A percentile compares a stretch with the other conserved stretches of the same genome.
phyloP scores from a whole-genome alignment of 805 yeast species.

The Cyberlindnera saturnus region DNA sequence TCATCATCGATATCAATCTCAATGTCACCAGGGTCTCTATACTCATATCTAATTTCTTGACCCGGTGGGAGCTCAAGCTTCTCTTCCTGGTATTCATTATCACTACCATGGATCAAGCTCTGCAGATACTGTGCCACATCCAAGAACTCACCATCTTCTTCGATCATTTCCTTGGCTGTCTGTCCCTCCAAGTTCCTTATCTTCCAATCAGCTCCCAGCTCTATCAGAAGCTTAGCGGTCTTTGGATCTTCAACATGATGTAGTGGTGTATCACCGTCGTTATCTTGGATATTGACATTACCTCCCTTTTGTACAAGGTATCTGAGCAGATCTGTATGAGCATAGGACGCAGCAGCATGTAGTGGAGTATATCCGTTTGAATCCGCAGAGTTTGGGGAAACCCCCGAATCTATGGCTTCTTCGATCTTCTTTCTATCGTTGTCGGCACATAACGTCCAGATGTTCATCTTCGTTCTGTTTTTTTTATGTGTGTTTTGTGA shows the following conservation, averaged over 20 bases:
- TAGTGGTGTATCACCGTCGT: conserved; percentile 92
- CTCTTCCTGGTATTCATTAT: conserved; percentile 18
- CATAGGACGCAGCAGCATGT: conserved; percentile 96
- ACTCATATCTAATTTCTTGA: conserved; percentile 49
- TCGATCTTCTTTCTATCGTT: conserved; percentile 58
- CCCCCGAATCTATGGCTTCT: conserved; percentile 43
- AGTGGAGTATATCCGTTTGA: conserved; percentile 94
- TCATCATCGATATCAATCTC: conserved; percentile 44
- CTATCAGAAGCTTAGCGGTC: conserved; percentile 61
- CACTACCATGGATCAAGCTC: conserved; percentile 29
- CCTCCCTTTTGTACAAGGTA: conserved; percentile 60
- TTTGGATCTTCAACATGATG: conserved; percentile 77
- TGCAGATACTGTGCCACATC: conserved; percentile 65
- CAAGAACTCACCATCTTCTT: conserved; percentile 82
- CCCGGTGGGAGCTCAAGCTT: conserved; percentile 24
- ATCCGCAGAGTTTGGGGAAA: conserved; percentile 70
- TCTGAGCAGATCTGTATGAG: conserved; percentile 61
- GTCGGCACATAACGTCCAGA: conserved; percentile 96
- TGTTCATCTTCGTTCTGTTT: conserved; percentile 35
- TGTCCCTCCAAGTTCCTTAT: conserved; percentile 66
- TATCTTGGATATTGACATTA: conserved; percentile 74
- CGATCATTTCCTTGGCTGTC: conserved; percentile 67
- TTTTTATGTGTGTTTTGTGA: background rate
- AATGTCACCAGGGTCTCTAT: conserved; percentile 40
- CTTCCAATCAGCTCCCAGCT: conserved; percentile 59